Conservation (phyloP, 2,329 filamentous ascomycete genomes). For the Sporothrix mexicana region DNA sequence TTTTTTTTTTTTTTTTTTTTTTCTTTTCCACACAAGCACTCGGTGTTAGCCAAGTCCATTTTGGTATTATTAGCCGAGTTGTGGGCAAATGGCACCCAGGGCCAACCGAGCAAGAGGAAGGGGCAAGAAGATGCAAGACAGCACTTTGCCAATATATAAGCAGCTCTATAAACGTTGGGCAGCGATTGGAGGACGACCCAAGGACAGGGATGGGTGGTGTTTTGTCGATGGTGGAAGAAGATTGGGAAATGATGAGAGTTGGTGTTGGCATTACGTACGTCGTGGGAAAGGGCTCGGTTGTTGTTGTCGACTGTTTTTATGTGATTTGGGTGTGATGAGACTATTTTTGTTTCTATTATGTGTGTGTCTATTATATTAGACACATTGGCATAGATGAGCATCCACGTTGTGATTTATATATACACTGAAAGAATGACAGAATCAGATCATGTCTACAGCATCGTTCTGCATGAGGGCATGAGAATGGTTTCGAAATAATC, state of each 20-base stretch:
- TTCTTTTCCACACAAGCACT: neutral
- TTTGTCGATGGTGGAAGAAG: neutral
- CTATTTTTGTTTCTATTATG: neutral
- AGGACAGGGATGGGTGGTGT: neutral
- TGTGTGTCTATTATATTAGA: neutral
- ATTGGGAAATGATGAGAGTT: too few species aligned
- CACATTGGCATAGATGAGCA: neutral
- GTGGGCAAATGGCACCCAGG: too few species aligned
- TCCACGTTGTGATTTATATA: too few species aligned
- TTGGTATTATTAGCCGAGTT: constrained; percentile 29
- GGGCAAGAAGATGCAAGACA: neutral
- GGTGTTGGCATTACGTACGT: constrained; percentile 23
- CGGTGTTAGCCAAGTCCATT: constrained; percentile 5
- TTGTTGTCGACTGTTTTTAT: neutral
- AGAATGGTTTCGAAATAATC: too few species aligned
- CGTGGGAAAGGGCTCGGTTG: constrained; percentile 23
- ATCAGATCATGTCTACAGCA: too few species aligned
- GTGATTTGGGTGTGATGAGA: neutral
- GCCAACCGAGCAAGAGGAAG: neutral
- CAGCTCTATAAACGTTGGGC: neutral
- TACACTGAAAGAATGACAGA: too few species aligned
- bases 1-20: too few species aligned
- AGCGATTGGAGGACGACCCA: neutral
- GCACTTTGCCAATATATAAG: neutral
- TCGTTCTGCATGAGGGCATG: too few species aligned